Percentiles rank a stretch among this genome's conserved stretches.
These are phyloP conservation scores for Trichoderma hamatum DNA, from an alignment of 2,329 filamentous ascomycete genomes.

Conservation along the genomic window DNA sequence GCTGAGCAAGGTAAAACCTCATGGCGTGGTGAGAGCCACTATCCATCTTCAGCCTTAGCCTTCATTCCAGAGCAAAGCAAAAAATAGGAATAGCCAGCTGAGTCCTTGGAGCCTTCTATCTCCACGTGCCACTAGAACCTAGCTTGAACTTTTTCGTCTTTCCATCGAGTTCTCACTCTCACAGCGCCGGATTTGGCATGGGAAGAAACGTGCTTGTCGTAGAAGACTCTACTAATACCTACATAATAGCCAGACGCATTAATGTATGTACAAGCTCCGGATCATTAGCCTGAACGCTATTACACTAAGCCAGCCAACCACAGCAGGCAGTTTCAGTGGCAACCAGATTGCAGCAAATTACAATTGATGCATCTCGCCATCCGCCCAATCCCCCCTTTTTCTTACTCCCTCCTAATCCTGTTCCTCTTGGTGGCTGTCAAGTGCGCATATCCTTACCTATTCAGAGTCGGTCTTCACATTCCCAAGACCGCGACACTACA, in stretches of 20 bases:
- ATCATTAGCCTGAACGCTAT: neutral
- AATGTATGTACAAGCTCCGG: too few relatives aligned
- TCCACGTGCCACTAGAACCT: neutral
- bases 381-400: neutral
- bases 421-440: neutral
- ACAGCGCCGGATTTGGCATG: neutral
- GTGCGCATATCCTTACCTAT: neutral
- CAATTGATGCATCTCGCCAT: neutral
- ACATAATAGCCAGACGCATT: neutral
- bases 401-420: neutral
- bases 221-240: neutral
- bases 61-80: neutral
- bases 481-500: neutral
- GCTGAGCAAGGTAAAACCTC: neutral
- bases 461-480: neutral
- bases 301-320: neutral
- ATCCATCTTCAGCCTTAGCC: neutral
- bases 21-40: neutral
- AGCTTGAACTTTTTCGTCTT: too few relatives aligned
- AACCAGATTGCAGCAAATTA: neutral
- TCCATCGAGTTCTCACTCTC: neutral
- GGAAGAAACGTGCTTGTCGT: neutral
- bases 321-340: neutral
- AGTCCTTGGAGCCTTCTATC: neutral
- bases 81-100: neutral